These are phyloP conservation scores for Rhipidocladum racemiflorum DNA, from an alignment of 176 grass and related monocot species.

Conservation along the genomic window DNA sequence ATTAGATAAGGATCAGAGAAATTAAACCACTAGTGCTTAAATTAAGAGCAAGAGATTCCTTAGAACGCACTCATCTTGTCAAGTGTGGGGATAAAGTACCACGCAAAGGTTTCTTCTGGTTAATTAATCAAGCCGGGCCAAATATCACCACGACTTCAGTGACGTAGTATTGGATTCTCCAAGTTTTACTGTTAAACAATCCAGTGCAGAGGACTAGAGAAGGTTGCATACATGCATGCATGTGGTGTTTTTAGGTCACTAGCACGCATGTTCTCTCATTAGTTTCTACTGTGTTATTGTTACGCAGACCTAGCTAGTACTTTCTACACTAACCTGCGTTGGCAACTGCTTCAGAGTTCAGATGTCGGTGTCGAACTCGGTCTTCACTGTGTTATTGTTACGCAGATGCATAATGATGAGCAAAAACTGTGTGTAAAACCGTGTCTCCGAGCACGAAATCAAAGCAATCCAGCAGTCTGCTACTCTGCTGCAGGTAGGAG, in stretches of 20 bases:
- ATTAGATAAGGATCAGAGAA: conserved; percentile 13
- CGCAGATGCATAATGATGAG: neutral
- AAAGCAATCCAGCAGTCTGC: neutral
- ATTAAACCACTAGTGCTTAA: neutral
- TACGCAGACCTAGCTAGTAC: too few species aligned
- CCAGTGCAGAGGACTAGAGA: too few species aligned
- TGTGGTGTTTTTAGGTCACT: neutral
- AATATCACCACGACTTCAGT: neutral
- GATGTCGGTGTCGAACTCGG: neutral
- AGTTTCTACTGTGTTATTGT: too few species aligned
- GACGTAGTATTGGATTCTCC: conserved; percentile 2
- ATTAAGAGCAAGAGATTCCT: conserved; percentile 13
- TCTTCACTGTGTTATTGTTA: neutral
- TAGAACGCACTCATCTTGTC: conserved; percentile 20
- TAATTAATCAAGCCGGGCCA: neutral
- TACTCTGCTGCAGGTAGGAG: neutral
- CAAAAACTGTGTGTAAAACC: neutral
- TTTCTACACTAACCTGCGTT: neutral
- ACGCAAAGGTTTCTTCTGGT: neutral
- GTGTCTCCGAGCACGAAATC: neutral
- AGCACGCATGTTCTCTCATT: neutral
- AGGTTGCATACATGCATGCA: neutral
- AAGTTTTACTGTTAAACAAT: neutral
- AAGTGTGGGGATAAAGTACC: conserved; percentile 4
- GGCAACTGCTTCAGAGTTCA: neutral